Percentiles rank a stretch among this genome's conserved stretches.
Conservation (phyloP, 2,329 filamentous ascomycete species). For the Xylaria sp. region DNA sequence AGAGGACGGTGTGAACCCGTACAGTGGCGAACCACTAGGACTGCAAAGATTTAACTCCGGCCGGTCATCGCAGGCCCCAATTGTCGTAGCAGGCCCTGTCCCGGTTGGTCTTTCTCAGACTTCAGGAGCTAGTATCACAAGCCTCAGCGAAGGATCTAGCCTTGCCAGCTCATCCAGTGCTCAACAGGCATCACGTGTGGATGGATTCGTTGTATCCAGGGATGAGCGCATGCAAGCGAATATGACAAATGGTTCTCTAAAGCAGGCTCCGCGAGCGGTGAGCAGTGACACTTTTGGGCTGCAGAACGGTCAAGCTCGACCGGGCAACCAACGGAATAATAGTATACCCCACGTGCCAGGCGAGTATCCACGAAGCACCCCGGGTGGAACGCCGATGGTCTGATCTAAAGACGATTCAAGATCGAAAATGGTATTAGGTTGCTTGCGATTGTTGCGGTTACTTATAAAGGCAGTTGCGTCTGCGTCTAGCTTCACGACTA, state of each 20-base stretch:
- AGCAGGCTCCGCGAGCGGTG: slow-evolving; percentile 28
- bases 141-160: slow-evolving; percentile 41
- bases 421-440: not conserved
- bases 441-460: not conserved
- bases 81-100: slow-evolving; percentile 40
- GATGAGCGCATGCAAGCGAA: slow-evolving; percentile 17
- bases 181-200: slow-evolving; percentile 3
- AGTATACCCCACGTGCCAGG: slow-evolving; percentile 49
- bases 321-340: slow-evolving; percentile 37
- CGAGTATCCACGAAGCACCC: slow-evolving; percentile 45
- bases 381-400: slow-evolving; percentile 23
- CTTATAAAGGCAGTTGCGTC: not conserved
- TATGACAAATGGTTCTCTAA: slow-evolving; percentile 39
- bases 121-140: slow-evolving; percentile 35
- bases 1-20: slow-evolving; percentile 68
- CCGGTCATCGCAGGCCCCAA: slow-evolving; percentile 38
- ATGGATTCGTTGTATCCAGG: not conserved
- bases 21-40: slow-evolving; percentile 60
- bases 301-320: slow-evolving; percentile 39
- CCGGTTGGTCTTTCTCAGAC: slow-evolving; percentile 34
- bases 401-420: not conserved
- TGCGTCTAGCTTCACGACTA: not conserved
- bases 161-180: slow-evolving; percentile 36
- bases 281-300: slow-evolving; percentile 31
- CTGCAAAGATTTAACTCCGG: slow-evolving; percentile 34